A percentile compares a stretch with the other conserved stretches of the same genome.
Evolutionary conservation across 164 flowering plant species (phyloP).

Genomic region (Dillenia suffruticosa): DNA sequence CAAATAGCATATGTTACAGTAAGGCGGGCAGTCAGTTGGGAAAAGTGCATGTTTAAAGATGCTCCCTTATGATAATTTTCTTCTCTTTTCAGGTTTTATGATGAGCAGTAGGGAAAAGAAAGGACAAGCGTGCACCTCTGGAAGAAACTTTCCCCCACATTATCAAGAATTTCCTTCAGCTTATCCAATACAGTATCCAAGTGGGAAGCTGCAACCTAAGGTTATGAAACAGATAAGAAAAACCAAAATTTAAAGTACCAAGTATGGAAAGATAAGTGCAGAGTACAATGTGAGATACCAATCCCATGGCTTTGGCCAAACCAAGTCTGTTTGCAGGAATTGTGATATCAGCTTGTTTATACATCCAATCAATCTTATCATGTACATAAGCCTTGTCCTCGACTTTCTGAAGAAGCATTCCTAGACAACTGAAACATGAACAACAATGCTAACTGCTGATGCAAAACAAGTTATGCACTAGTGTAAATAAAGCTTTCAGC

Average conservation of each 20-base stretch:
- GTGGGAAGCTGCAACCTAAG: slow-evolving; percentile 95
- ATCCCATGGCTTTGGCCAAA: slow-evolving; percentile 93
- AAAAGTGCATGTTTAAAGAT: not conserved
- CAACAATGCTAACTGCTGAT: not conserved
- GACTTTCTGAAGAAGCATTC: slow-evolving; percentile 88
- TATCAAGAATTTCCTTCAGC: slow-evolving; percentile 81
- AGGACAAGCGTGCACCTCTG: slow-evolving; percentile 42
- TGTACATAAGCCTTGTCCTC: slow-evolving; percentile 68
- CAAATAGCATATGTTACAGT: not conserved
- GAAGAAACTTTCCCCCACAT: slow-evolving; percentile 62
- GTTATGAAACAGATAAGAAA: not conserved
- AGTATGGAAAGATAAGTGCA: not conserved
- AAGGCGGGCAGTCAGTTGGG: not conserved
- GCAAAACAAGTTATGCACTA: too few relatives aligned
- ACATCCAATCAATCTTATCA: slow-evolving; percentile 89
- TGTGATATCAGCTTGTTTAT: slow-evolving; percentile 67
- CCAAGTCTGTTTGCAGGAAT: slow-evolving; percentile 84
- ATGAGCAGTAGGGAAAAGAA: too few relatives aligned
- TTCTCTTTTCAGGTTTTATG: too few relatives aligned
- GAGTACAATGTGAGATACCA: slow-evolving; percentile 47
- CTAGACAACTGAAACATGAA: slow-evolving; percentile 63
- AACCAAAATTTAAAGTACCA: not conserved
- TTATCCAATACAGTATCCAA: slow-evolving; percentile 91
- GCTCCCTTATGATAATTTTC: not conserved
- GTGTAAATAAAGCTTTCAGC: too few relatives aligned